Percentiles rank a stretch among this genome's conserved stretches.
Evolutionary conservation across 192 early-diverging fungal genomes (phyloP).

Genomic region (Coemansia sp.): DNA sequence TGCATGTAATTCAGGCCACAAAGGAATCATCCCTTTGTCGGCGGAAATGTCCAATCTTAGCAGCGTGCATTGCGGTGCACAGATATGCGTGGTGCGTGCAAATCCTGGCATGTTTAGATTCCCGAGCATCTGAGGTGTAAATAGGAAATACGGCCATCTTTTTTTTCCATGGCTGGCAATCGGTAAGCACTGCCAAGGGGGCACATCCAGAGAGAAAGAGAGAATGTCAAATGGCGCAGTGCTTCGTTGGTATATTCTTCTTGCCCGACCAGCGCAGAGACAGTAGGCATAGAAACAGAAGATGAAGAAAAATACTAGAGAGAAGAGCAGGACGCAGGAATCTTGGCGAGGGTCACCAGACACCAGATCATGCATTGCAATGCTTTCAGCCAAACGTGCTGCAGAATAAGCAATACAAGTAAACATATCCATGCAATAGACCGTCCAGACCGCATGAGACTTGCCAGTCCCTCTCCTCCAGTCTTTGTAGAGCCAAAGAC

Average conservation of each 20-base stretch:
- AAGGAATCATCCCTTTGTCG: conserved; percentile 2
- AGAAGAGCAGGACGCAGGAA: too few relatives aligned
- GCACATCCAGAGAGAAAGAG: background rate
- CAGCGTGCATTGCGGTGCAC: background rate
- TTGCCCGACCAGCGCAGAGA: background rate
- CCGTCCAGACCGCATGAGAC: conserved; percentile 1
- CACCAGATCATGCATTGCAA: background rate
- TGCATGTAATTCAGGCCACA: background rate
- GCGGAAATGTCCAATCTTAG: background rate
- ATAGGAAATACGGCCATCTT: background rate
- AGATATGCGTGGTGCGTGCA: background rate
- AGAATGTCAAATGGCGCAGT: background rate
- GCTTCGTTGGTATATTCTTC: background rate
- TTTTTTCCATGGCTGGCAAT: background rate
- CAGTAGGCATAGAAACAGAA: background rate
- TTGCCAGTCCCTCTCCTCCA: background rate
- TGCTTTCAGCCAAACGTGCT: background rate
- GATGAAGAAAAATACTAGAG: background rate
- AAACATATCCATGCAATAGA: background rate
- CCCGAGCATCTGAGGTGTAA: background rate
- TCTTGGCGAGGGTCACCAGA: background rate
- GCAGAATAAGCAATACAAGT: background rate
- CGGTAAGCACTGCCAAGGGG: background rate
- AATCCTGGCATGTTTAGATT: background rate
- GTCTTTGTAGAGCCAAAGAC: background rate